A percentile compares a stretch with the other conserved stretches of the same genome.
These are phyloP conservation scores for Penicillium simplicissimum DNA, from an alignment of 495 filamentous ascomycete genomes.

Conservation along the genomic window DNA sequence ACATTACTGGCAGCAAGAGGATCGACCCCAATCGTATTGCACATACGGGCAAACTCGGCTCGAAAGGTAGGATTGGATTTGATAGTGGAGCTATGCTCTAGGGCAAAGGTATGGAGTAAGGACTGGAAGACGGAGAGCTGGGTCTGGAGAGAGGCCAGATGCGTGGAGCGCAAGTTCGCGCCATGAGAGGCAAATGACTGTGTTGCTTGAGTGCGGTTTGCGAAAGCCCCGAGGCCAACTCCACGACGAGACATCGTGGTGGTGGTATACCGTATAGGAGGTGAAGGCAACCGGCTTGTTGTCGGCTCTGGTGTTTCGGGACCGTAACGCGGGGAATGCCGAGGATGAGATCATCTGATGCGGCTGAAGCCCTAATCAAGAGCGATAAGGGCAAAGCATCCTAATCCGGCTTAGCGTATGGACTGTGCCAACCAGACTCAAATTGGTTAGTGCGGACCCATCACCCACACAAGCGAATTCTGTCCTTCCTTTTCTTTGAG, in stretches of 20 bases:
- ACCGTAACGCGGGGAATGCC: background rate
- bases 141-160: conserved; percentile 79
- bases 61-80: conserved; percentile 93
- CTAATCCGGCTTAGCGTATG: conserved; percentile 3
- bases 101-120: conserved; percentile 88
- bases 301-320: background rate
- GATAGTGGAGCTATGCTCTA: conserved; percentile 91
- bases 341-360: conserved; percentile 22
- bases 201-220: conserved; percentile 74
- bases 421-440: background rate
- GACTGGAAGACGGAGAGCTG: conserved; percentile 96
- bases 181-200: conserved; percentile 89
- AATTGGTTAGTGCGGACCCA: conserved; percentile 17
- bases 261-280: background rate
- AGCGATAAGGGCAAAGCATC: conserved; percentile 30
- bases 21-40: conserved; percentile 93
- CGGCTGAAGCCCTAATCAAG: conserved; percentile 22
- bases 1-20: conserved; percentile 75
- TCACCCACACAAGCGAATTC: conserved; percentile 42
- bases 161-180: conserved; percentile 72
- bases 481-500: conserved; percentile 28
- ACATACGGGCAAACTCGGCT: conserved; percentile 98
- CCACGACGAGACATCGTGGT: conserved; percentile 57
- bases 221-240: conserved; percentile 90
- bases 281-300: background rate